Conservation (phyloP, 345 rosid species). For the Acer saccharum region DNA sequence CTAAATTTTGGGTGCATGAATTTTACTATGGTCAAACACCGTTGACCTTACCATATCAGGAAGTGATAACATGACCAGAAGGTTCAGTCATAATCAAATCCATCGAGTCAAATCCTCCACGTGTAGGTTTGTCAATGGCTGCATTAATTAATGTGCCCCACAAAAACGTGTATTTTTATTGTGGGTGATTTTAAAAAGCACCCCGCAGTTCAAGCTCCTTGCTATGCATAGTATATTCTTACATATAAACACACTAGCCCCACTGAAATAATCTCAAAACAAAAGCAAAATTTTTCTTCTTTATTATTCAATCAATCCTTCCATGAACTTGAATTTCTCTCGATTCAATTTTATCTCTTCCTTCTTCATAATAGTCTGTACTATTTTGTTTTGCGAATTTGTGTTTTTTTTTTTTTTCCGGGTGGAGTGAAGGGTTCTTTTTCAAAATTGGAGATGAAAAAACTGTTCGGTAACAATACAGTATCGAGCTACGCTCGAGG, state of each 20-base stretch:
- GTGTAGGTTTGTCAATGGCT: background rate
- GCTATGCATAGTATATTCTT: background rate
- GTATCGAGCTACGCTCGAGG: conserved; percentile 35
- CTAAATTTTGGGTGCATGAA: background rate
- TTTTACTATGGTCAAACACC: background rate
- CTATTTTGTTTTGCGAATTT: background rate
- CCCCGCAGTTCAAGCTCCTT: background rate
- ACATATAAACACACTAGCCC: background rate
- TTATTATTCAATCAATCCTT: no score
- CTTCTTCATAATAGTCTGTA: background rate
- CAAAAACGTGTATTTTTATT: background rate
- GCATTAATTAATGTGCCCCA: background rate
- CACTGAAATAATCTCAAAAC: background rate
- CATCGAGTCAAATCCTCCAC: background rate
- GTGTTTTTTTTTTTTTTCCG: background rate
- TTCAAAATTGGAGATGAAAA: background rate
- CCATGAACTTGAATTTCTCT: background rate
- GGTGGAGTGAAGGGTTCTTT: background rate
- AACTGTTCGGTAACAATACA: background rate
- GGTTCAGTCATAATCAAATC: background rate
- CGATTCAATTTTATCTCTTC: background rate
- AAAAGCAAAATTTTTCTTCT: no score
- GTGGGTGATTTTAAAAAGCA: background rate
- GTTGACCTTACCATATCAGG: background rate
- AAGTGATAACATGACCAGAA: no score